Evolutionary conservation across 2,329 filamentous ascomycete species (phyloP), one percentile per base, ranked within the genome.

Genomic region (Trichoderma aggressivum): DNA sequence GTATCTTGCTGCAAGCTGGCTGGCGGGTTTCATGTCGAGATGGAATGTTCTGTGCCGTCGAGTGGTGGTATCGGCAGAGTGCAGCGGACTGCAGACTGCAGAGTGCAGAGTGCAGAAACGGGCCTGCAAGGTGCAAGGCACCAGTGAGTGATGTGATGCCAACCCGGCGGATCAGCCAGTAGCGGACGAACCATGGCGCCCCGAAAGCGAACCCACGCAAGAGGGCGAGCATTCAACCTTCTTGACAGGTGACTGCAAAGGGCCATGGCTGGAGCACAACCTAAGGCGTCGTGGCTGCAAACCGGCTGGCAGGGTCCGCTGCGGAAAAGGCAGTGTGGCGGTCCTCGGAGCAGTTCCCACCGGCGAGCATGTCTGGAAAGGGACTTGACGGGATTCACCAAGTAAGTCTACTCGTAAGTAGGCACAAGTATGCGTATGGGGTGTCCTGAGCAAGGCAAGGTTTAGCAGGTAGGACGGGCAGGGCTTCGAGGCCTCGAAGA

Each of bases 401-500:
- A 39, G 36, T 39, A n/a, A n/a, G n/a, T 32, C 36, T 39, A 39
- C 36, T 39, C 36, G 36, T 39, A 16, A 18, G 36, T 39, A 50
- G 30, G 21, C 18, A n/a, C 21, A 43, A 5, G 43, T 47, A 47
- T 18, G n/a, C 43, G 28, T 21, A 14, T 32, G 39, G 58, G 34
- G 61, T 32, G 62, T 50, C 16, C 26, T 16, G 43, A 12, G 56
- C 30, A n/a, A 59, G 32, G 63, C 50, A 28, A 39, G 61, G 39
- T 53, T 47, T 53, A 53, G 43, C 47, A 47, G 53, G 50, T 56
- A 59, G 59, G 50, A 63, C 50, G 30, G 47, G 50, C 47, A 70
- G 68, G 68, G 59, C 68, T 56, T 63, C 53, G 63, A 55, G 62
- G 59, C 47, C 58, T 70, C 53, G 32, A 72, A 62, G 65, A 72